These are phyloP conservation scores for Schizopora paradoxa DNA, from an alignment of 1,284 basidiomycete species.

Conservation along the genomic window DNA sequence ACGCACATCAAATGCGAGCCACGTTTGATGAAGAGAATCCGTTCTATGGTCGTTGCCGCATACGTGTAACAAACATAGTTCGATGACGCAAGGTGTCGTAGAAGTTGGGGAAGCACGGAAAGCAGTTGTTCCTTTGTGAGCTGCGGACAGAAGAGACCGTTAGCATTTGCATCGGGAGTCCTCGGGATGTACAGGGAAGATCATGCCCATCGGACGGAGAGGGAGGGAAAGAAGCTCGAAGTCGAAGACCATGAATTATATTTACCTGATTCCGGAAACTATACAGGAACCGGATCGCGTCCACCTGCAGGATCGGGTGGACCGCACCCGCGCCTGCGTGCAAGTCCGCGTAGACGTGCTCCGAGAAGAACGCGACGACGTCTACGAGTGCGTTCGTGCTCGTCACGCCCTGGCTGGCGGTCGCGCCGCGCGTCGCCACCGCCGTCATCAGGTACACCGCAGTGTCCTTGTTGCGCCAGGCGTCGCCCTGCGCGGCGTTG, in stretches of 20 bases:
- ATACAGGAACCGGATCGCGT: conserved; percentile 90
- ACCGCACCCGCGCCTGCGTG: conserved; percentile 65
- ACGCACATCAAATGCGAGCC: conserved; percentile 63
- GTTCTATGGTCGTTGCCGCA: conserved; percentile 86
- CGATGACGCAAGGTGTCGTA: conserved; percentile 75
- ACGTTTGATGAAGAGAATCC: conserved; percentile 84
- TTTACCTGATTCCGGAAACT: conserved; percentile 92
- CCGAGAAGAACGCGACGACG: conserved; percentile 92
- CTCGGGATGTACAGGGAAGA: not conserved
- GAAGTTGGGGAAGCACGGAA: conserved; percentile 84
- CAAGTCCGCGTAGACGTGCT: conserved; percentile 86
- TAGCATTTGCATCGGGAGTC: not conserved
- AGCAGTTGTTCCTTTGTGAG: conserved; percentile 93
- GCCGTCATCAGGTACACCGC: conserved; percentile 94
- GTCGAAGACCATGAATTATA: conserved; percentile 1
- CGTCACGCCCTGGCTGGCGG: conserved; percentile 87
- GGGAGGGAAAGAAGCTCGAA: not conserved
- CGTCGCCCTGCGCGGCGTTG: conserved; percentile 58
- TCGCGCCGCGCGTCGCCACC: conserved; percentile 84
- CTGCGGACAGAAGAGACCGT: conserved; percentile 34
- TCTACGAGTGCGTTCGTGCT: conserved; percentile 90
- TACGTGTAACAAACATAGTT: conserved; percentile 89
- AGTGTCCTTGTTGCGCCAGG: conserved; percentile 94
- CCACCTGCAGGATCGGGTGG: conserved; percentile 90
- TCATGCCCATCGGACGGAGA: not conserved